A percentile compares a stretch with the other conserved stretches of the same genome.
These are phyloP conservation scores for Alternaria gansuensis DNA, from an alignment of 2,329 filamentous ascomycete species.

Conservation along the genomic window DNA sequence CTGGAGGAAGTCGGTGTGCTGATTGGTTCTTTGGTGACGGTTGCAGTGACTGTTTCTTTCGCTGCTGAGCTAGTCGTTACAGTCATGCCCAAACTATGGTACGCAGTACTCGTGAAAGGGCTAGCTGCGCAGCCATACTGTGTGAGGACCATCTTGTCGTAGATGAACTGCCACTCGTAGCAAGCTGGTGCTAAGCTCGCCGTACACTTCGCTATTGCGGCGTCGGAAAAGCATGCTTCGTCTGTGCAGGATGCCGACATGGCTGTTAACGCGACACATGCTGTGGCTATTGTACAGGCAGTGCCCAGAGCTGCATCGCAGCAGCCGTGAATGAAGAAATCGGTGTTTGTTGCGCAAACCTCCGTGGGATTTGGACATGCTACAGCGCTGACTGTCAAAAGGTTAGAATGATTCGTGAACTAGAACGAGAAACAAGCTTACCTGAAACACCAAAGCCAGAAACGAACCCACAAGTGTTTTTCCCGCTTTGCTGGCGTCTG, in stretches of 20 bases:
- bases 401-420: constrained; percentile 16
- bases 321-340: constrained; percentile 47
- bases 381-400: constrained; percentile 36
- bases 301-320: constrained; percentile 36
- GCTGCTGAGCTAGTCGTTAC: neutral
- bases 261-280: constrained; percentile 41
- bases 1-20: neutral
- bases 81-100: constrained; percentile 20
- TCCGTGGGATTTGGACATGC: constrained; percentile 39
- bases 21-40: constrained; percentile 12
- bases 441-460: constrained; percentile 33
- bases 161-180: constrained; percentile 42
- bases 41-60: constrained; percentile 16
- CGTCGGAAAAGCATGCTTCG: constrained; percentile 34
- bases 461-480: constrained; percentile 46
- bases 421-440: constrained; percentile 21
- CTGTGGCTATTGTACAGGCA: constrained; percentile 42
- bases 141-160: constrained; percentile 38
- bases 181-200: constrained; percentile 33
- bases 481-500: constrained; percentile 31
- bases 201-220: constrained; percentile 45
- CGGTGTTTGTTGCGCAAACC: constrained; percentile 48
- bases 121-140: constrained; percentile 44
- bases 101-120: constrained; percentile 31
- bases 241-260: constrained; percentile 42